Evolutionary conservation across 2,329 filamentous ascomycete genomes (phyloP).

Genomic region (Fusarium mundagurra): DNA sequence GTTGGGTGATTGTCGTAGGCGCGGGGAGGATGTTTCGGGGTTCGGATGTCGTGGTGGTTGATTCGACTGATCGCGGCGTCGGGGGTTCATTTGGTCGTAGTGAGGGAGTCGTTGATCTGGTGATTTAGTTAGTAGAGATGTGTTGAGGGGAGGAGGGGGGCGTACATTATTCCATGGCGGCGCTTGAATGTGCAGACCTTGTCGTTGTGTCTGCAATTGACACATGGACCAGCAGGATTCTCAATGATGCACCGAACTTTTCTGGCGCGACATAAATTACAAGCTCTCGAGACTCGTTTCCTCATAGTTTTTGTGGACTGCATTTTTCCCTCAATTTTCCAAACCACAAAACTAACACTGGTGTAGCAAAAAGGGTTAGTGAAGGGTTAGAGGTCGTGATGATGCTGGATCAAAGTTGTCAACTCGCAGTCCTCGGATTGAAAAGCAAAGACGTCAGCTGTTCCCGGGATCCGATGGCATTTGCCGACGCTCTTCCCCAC

Average conservation of each 20-base stretch:
- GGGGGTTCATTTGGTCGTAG: not conserved
- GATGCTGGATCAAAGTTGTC: not conserved
- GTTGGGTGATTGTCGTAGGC: not conserved
- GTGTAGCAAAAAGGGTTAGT: not conserved
- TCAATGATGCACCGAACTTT: slow-evolving; percentile 43
- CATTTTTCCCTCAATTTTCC: not conserved
- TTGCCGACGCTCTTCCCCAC: slow-evolving; percentile 26
- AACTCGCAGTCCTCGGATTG: slow-evolving; percentile 1
- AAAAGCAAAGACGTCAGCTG: slow-evolving; percentile 16
- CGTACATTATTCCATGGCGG: slow-evolving; percentile 29
- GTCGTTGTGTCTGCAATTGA: slow-evolving; percentile 41
- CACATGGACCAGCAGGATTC: slow-evolving; percentile 30
- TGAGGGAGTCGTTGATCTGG: slow-evolving; percentile 3
- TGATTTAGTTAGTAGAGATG: not conserved
- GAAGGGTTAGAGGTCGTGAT: not conserved
- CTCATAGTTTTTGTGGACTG: slow-evolving; percentile 15
- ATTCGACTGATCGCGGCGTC: not conserved
- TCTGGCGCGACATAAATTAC: slow-evolving; percentile 35
- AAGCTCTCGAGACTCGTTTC: slow-evolving; percentile 37
- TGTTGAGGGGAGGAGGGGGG: accelerated
- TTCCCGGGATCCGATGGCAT: slow-evolving; percentile 21
- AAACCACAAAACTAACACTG: no score
- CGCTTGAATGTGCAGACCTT: slow-evolving; percentile 39
- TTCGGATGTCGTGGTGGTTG: not conserved
- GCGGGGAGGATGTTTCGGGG: not conserved